These are phyloP conservation scores for Aspergillus sp. DNA, from an alignment of 2,329 filamentous ascomycete genomes.

Conservation along the genomic window DNA sequence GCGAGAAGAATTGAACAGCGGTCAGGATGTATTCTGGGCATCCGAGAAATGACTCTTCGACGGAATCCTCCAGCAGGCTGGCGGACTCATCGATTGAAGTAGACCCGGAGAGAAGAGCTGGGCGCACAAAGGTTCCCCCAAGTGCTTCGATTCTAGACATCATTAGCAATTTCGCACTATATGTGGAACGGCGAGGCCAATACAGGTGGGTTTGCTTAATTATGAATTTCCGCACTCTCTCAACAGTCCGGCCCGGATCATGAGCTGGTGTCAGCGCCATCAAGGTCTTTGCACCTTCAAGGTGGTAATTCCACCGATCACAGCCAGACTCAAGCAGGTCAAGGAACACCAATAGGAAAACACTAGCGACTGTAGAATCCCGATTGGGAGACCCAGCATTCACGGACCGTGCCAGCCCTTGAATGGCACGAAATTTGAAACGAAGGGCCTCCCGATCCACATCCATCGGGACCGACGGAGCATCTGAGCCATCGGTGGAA, in stretches of 20 bases:
- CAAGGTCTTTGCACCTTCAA: conserved; percentile 32
- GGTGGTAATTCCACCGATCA: conserved; percentile 34
- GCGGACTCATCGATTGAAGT: conserved; percentile 14
- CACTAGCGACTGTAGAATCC: conserved; percentile 33
- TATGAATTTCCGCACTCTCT: conserved; percentile 31
- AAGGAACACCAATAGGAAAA: conserved; percentile 35
- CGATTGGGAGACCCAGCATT: conserved; percentile 10
- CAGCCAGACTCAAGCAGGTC: conserved; percentile 34
- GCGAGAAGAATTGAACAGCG: conserved; percentile 28
- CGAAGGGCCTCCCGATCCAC: conserved; percentile 30
- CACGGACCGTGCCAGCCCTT: conserved; percentile 26
- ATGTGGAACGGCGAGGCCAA: background rate
- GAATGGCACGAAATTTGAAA: conserved; percentile 36
- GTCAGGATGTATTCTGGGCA: conserved; percentile 34
- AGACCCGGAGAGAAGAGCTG: conserved; percentile 27
- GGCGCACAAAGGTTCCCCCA: conserved; percentile 33
- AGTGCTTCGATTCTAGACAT: conserved; percentile 33
- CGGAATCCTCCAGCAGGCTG: conserved; percentile 22
- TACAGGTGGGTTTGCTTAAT: conserved; percentile 31
- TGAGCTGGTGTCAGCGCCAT: conserved; percentile 20
- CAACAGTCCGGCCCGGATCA: conserved; percentile 27
- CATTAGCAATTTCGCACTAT: background rate
- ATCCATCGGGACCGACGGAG: background rate
- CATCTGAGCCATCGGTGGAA: conserved; percentile 8
- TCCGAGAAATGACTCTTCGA: conserved; percentile 37